Evolutionary conservation across 2,329 filamentous ascomycete species (phyloP).

Genomic region (Aspergillus neotritici): DNA sequence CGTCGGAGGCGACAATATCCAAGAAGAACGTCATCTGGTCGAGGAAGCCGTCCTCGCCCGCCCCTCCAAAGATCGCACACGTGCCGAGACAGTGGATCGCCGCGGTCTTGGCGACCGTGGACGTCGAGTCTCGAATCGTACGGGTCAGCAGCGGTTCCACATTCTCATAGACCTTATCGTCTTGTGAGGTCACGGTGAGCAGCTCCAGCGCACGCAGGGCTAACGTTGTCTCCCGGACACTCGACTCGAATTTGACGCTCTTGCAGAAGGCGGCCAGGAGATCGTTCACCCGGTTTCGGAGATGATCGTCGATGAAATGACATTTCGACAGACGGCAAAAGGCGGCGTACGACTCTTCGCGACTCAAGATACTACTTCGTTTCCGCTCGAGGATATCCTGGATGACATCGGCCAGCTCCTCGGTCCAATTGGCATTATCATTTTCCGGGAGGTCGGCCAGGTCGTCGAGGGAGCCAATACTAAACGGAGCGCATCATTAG

Average conservation of each 20-base stretch:
- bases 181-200: slow-evolving; percentile 62
- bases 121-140: slow-evolving; percentile 61
- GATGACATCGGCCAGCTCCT: slow-evolving; percentile 60
- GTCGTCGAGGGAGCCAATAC: slow-evolving; percentile 63
- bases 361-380: slow-evolving; percentile 65
- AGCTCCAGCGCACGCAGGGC: slow-evolving; percentile 68
- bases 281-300: slow-evolving; percentile 56
- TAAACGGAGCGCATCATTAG: slow-evolving; percentile 23
- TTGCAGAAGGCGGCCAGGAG: slow-evolving; percentile 61
- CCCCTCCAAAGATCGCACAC: slow-evolving; percentile 71
- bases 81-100: slow-evolving; percentile 69
- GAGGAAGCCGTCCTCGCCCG: slow-evolving; percentile 59
- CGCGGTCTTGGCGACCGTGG: slow-evolving; percentile 58
- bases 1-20: slow-evolving; percentile 75
- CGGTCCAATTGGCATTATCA: slow-evolving; percentile 55
- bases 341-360: slow-evolving; percentile 58
- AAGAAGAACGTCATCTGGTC: slow-evolving; percentile 70
- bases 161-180: slow-evolving; percentile 61
- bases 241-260: slow-evolving; percentile 64
- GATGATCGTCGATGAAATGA: slow-evolving; percentile 60
- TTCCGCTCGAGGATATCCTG: slow-evolving; percentile 71
- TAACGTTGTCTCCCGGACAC: slow-evolving; percentile 61
- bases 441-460: slow-evolving; percentile 50
- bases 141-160: slow-evolving; percentile 55
- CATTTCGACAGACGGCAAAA: slow-evolving; percentile 63